Evolutionary conservation across 2,329 filamentous ascomycete species (phyloP), one percentile per base, ranked within the genome.

Genomic region (Zopfia rhizophila): DNA sequence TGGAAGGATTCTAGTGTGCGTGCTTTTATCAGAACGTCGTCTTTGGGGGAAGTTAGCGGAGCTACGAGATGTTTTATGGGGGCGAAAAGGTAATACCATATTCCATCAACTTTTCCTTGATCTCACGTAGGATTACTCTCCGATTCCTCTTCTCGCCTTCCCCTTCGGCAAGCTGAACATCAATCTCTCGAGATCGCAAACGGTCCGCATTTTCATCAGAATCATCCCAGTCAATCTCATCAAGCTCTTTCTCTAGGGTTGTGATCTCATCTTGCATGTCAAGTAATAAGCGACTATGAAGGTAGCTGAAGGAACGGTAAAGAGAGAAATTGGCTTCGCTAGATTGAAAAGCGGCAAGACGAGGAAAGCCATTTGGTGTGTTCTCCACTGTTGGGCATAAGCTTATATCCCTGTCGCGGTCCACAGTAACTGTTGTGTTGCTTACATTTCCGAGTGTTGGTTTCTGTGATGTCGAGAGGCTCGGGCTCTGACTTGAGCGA

Each of bases 21-120:
- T 1, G 70, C 65, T 46, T 75, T 75, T 40, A 75, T 66, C 7
- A 76, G 58, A 0, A 76, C 49, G 36, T 72, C 66, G 36, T 75
- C 66, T 51, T n/a, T 61, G 11, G 8, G 11, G 3, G 10, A 5
- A 3, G 19, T 61, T 25, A 55, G 45, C 17, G n/a, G n/a, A n/a
- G n/a, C n/a, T 4, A 12, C 2, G 16, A 14, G 10, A 2, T 10
- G 1, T 30, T 3, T 7, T 16, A 24, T 7, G 22, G 6, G 14
- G 16, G 14, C 4, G 7, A 18, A 3, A 10, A n/a, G 14, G 22
- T 12, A 45, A 8, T 40, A 67, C 64, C 72, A 53, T 72, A 72
- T 41, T 70, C 65, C 31, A 70, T 56, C 11, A 72, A 17, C 32
- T 66, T 72, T 0, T 35, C n/a, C 28, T 49, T 63, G 24, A 72